Percentiles rank a stretch among this genome's conserved stretches.
Conservation (phyloP, 176 grass and related monocot species). For the Thinopyrum elongatum region DNA sequence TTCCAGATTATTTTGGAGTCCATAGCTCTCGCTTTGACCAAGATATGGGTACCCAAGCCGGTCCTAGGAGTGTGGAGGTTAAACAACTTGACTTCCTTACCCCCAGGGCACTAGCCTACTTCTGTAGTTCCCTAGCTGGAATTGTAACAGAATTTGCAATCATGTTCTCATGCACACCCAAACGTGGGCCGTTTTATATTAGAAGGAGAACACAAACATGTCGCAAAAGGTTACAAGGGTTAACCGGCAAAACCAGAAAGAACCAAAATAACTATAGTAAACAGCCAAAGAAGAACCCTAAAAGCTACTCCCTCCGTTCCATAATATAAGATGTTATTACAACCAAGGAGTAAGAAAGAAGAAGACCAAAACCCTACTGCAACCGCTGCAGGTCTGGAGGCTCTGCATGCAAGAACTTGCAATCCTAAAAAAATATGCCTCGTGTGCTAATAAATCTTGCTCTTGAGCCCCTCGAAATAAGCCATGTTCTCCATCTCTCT, state of each 20-base stretch:
- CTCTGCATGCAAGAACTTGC: background rate
- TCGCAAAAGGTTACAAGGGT: background rate
- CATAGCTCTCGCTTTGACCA: background rate
- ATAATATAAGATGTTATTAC: too few species aligned
- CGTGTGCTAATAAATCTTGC: background rate
- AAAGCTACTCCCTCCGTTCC: background rate
- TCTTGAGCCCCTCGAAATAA: slow-evolving; percentile 9
- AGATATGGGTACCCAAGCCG: background rate
- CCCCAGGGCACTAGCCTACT: background rate
- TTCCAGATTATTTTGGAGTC: background rate
- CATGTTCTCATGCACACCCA: background rate
- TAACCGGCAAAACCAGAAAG: background rate
- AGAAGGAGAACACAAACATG: background rate
- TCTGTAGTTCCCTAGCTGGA: background rate
- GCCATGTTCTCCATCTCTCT: background rate
- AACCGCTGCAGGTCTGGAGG: background rate
- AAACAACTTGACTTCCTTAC: background rate
- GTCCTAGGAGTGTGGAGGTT: background rate
- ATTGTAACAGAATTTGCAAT: background rate
- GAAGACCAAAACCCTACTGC: background rate
- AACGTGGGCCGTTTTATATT: background rate
- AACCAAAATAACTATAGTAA: background rate
- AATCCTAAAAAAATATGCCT: background rate
- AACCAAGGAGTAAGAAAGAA: background rate
- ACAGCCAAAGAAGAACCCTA: background rate